These are phyloP conservation scores for Deuterostichococcus epilithicus DNA, from an alignment of 139 green algal species.

Conservation along the genomic window DNA sequence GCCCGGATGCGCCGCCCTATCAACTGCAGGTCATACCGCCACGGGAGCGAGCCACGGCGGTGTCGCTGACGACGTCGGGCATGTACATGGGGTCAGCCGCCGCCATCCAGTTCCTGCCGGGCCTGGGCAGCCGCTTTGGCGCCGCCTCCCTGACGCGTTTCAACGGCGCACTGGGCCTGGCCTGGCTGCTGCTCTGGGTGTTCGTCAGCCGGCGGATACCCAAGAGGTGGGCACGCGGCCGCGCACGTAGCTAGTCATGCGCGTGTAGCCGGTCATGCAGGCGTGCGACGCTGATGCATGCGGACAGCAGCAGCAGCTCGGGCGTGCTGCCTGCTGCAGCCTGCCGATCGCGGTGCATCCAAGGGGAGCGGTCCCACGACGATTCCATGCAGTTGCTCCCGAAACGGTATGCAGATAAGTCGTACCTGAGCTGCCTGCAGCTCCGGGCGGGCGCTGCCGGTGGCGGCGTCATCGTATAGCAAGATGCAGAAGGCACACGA, in stretches of 20 bases:
- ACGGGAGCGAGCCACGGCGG: slow-evolving; percentile 76
- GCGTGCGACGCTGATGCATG: slow-evolving; percentile 8
- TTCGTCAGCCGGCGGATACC: slow-evolving; percentile 11
- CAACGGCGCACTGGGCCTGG: slow-evolving; percentile 65
- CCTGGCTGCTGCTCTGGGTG: slow-evolving; percentile 77
- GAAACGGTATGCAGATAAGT: background rate
- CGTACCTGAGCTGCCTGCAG: slow-evolving; percentile 4
- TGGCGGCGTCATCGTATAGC: background rate
- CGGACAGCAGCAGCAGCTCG: background rate
- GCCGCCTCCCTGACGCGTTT: slow-evolving; percentile 60
- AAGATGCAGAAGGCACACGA: slow-evolving; percentile 8
- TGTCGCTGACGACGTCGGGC: slow-evolving; percentile 91
- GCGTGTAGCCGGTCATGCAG: slow-evolving; percentile 47
- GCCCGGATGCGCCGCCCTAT: background rate
- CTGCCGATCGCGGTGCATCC: too few relatives aligned
- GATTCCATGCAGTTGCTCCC: too few relatives aligned
- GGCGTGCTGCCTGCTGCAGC: too few relatives aligned
- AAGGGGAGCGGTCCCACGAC: too few relatives aligned
- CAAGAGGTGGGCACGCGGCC: slow-evolving; percentile 9
- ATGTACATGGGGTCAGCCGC: slow-evolving; percentile 96
- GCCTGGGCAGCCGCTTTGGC: slow-evolving; percentile 47
- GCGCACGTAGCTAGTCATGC: too few relatives aligned
- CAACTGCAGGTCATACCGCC: slow-evolving; percentile 78
- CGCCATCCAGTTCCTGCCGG: slow-evolving; percentile 85
- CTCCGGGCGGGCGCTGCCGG: background rate